These are phyloP conservation scores for Aureobasidium sp. DNA, from an alignment of 2,329 filamentous ascomycete genomes.

Conservation along the genomic window DNA sequence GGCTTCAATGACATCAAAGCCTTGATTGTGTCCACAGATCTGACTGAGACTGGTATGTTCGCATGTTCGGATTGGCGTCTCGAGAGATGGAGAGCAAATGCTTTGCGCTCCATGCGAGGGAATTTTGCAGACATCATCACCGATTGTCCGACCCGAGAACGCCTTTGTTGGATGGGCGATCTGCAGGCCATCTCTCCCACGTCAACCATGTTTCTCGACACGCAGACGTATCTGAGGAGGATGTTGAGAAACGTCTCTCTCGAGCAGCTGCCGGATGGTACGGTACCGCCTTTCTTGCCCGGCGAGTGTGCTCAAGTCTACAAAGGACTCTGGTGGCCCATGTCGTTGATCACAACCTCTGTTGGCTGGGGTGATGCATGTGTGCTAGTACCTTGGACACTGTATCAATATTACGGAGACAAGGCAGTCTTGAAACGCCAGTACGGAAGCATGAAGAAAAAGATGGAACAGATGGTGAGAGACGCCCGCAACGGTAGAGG, in stretches of 20 bases:
- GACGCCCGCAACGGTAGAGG: neutral
- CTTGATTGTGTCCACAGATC: neutral
- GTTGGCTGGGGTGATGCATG: constrained; percentile 12
- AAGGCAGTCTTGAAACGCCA: neutral
- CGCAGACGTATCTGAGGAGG: neutral
- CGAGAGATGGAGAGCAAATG: constrained; percentile 6
- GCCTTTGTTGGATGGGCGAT: constrained; percentile 10
- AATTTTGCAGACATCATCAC: constrained; percentile 10
- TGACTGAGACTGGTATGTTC: constrained; percentile 1
- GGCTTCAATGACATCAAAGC: constrained; percentile 9
- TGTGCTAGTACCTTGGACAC: constrained; percentile 7
- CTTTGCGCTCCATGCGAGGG: constrained; percentile 2
- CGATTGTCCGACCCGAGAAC: constrained; percentile 6
- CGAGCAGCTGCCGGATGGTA: constrained; percentile 6
- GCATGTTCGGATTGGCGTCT: constrained; percentile 10
- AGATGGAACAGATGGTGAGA: constrained; percentile 4
- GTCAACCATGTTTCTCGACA: constrained; percentile 8
- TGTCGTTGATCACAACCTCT: neutral
- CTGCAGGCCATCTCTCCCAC: constrained; percentile 8
- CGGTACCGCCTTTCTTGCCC: constrained; percentile 4
- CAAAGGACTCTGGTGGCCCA: constrained; percentile 4
- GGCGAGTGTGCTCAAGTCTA: constrained; percentile 10
- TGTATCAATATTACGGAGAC: constrained; percentile 11
- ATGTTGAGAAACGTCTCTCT: neutral
- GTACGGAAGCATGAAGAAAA: constrained; percentile 7